These are phyloP conservation scores for Centella asiatica DNA, from an alignment of 129 eudicot species.

Conservation along the genomic window DNA sequence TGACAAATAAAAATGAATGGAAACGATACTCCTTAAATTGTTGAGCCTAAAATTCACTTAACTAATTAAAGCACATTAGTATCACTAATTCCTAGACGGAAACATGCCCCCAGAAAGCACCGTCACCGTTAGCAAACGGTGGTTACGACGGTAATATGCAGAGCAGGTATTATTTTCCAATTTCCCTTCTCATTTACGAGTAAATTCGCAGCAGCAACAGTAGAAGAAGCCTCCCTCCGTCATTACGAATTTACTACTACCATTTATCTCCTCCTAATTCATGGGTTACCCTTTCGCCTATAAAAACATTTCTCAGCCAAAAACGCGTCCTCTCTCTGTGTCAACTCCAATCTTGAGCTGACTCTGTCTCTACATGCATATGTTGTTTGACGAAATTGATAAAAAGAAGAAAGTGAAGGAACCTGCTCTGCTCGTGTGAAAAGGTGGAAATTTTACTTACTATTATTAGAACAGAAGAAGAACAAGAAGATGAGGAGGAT, in stretches of 20 bases:
- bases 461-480: neutral
- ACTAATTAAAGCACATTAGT: neutral
- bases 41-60: too few species aligned
- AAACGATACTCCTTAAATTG: too few species aligned
- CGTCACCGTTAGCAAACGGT: slow-evolving; percentile 21
- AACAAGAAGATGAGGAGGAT: slow-evolving; percentile 45
- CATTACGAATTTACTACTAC: neutral
- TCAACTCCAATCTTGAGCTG: slow-evolving; percentile 1
- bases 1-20: too few species aligned
- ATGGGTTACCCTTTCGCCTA: neutral
- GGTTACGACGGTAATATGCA: slow-evolving; percentile 13
- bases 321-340: slow-evolving; percentile 12
- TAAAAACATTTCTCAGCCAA: neutral
- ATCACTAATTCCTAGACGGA: neutral
- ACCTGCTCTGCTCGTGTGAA: slow-evolving; percentile 2
- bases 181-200: neutral
- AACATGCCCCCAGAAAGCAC: neutral
- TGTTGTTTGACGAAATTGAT: neutral
- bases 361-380: neutral
- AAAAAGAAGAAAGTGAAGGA: neutral
- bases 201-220: neutral
- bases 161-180: slow-evolving; percentile 23
- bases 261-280: neutral
- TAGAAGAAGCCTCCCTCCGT: neutral
- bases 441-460: neutral